Evolutionary conservation across 352 stramenopile species (phyloP).

Genomic region (Pythium aphanidermatum): DNA sequence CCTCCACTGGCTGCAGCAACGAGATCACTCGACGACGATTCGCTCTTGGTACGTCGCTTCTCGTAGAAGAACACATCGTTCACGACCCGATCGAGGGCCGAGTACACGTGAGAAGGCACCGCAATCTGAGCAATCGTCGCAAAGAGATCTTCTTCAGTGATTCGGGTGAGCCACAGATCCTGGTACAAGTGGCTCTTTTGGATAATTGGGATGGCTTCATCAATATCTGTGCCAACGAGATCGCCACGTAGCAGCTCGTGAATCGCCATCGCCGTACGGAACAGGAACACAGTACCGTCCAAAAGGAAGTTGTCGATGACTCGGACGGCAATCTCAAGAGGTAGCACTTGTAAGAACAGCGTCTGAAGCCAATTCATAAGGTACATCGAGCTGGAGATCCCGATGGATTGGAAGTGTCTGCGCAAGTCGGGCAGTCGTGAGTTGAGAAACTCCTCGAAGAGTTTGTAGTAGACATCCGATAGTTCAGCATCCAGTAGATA

Average conservation of each 20-base stretch:
- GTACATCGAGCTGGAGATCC: constrained; percentile 73
- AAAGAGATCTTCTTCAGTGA: constrained; percentile 74
- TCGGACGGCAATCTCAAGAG: constrained; percentile 61
- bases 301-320: constrained; percentile 84
- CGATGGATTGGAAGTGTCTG: constrained; percentile 47
- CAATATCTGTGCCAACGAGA: constrained; percentile 58
- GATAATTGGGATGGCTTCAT: constrained; percentile 66
- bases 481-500: constrained; percentile 79
- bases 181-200: constrained; percentile 66
- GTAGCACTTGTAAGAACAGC: constrained; percentile 77
- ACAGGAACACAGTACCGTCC: constrained; percentile 81
- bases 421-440: constrained; percentile 42
- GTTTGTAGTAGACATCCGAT: constrained; percentile 71
- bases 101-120: constrained; percentile 63
- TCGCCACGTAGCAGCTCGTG: constrained; percentile 55
- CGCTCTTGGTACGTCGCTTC: constrained; percentile 35
- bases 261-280: constrained; percentile 77
- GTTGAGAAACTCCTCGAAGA: constrained; percentile 70
- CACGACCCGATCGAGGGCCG: constrained; percentile 63
- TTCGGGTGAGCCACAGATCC: constrained; percentile 39
- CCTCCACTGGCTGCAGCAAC: constrained; percentile 38
- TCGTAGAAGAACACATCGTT: constrained; percentile 87
- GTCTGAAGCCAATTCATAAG: constrained; percentile 89
- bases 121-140: constrained; percentile 47
- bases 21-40: constrained; percentile 19